Evolutionary conservation across 176 grass and related monocot genomes (phyloP), one percentile per base, ranked within the genome.

Genomic region (Neostapfia colusana): DNA sequence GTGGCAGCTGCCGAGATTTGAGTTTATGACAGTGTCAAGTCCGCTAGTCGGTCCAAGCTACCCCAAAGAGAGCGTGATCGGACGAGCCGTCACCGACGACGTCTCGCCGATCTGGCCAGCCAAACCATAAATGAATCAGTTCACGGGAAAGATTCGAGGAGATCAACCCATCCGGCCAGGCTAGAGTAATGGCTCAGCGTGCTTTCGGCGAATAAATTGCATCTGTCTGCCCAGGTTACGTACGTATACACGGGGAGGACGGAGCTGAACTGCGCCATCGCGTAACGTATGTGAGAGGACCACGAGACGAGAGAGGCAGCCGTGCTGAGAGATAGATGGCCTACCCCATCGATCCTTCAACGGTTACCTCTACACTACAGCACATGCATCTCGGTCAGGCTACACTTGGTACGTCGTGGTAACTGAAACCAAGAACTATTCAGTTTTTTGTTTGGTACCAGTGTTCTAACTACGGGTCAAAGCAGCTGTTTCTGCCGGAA

Each of bases 201-300:
- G 40, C 71, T 84, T 88, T 88, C 86, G 86, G 77, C 81, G 81
- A 80, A 66, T 88, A 76, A 88, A 88, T 88, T 20, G 65, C 65
- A 38, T 59, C 40, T 80, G 81, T 65, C 25, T 74, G 16, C 21
- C 57, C 58, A n/a, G n/a, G n/a, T n/a, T n/a, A 70, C 37, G 65
- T 64, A 56, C 65, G 54, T 35, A 56, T 35, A 56, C 45, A 62
- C 56, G 67, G 71, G 61, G 37, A 70, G 23, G 73, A 82, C 70
- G 79, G 73, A 82, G 65, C 79, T 66, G 8, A 84, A 45, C 63
- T 75, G 6, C n/a, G 65, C 50, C 69, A 53, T 69, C 60, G 25
- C 67, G 46, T 48, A 70, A 43, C 76, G n/a, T n/a, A 84, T 88
- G 43, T 38, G 80, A 76, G 35, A 79, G 81, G 86, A 88, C 71